Conservation (phyloP, 257 asterid genomes). For the Gentiana dahurica region DNA sequence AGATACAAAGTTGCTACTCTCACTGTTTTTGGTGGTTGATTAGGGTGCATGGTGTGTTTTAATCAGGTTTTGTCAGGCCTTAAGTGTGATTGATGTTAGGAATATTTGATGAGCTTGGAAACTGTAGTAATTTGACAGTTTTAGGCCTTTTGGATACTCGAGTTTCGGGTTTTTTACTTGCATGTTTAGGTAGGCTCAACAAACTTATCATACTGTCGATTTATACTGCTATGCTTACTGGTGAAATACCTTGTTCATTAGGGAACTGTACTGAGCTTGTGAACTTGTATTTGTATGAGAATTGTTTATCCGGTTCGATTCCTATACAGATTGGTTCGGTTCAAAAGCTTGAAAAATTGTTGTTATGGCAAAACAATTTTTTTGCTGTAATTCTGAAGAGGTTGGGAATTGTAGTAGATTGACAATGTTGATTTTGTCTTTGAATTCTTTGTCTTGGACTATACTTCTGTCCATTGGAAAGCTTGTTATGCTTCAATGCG, state of each 20-base stretch:
- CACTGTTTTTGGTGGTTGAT: too few relatives aligned
- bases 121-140: conserved; percentile 28
- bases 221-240: conserved; percentile 36
- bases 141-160: conserved; percentile 36
- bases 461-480: conserved; percentile 31
- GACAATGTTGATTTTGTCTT: conserved; percentile 27
- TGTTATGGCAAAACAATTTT: conserved; percentile 35
- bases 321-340: conserved; percentile 35
- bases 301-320: conserved; percentile 35
- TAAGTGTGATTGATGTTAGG: background rate
- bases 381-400: conserved; percentile 28
- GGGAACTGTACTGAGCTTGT: conserved; percentile 43
- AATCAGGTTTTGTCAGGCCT: too few relatives aligned
- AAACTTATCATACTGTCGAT: conserved; percentile 30
- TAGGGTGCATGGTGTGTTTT: too few relatives aligned
- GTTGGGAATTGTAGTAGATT: conserved; percentile 34
- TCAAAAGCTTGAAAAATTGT: conserved; percentile 21
- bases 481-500: conserved; percentile 27
- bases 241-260: conserved; percentile 31
- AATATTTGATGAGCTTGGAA: conserved; percentile 27
- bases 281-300: conserved; percentile 32
- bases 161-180: conserved; percentile 29
- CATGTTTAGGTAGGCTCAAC: conserved; percentile 29
- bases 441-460: conserved; percentile 32
- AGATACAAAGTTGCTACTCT: too few relatives aligned